Percentiles rank a stretch among this genome's conserved stretches.
phyloP scores from a whole-genome alignment of 352 stramenopile species.

The Pythium rhizo-oryzae region DNA sequence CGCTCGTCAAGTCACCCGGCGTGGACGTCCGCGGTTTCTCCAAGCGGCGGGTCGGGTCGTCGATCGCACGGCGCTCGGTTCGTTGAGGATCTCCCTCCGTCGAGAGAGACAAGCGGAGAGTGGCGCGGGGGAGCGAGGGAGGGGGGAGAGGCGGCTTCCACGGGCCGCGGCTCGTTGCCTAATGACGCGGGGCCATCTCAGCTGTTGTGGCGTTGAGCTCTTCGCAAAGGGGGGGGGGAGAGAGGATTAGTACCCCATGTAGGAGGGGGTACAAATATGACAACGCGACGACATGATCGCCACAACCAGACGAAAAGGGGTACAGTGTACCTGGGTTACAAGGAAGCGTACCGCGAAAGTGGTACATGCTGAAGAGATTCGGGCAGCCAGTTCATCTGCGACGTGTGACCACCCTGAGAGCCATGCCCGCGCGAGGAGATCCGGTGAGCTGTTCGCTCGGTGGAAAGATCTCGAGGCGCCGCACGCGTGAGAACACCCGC shows the following conservation, averaged over 20 bases:
- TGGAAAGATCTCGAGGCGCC: conserved; percentile 1
- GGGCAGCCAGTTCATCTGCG: conserved; percentile 23
- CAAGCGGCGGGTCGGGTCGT: not conserved
- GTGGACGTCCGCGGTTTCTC: too few species aligned
- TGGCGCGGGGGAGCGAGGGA: too few species aligned
- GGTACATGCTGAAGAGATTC: conserved; percentile 25
- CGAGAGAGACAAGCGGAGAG: not conserved
- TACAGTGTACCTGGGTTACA: conserved; percentile 25
- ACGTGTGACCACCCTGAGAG: conserved; percentile 6
- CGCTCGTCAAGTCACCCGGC: not conserved
- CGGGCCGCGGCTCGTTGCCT: not conserved
- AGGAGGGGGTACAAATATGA: not conserved
- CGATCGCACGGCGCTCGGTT: not conserved
- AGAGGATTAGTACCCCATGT: conserved; percentile 5
- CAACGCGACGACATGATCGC: conserved; percentile 2
- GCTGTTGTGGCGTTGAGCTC: conserved; percentile 5
- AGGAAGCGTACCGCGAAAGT: too few species aligned
- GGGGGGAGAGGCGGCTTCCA: too few species aligned
- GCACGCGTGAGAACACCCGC: conserved; percentile 1
- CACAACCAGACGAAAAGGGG: conserved; percentile 5
- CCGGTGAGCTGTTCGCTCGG: not conserved
- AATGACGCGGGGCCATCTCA: conserved; percentile 13
- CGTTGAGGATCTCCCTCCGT: not conserved
- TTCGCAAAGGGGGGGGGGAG: not conserved
- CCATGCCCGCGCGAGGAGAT: not conserved